Percentiles rank a stretch among this genome's conserved stretches.
These are phyloP conservation scores for Digitaria exilis DNA, from an alignment of 202 grass and related monocot species.

Conservation along the genomic window DNA sequence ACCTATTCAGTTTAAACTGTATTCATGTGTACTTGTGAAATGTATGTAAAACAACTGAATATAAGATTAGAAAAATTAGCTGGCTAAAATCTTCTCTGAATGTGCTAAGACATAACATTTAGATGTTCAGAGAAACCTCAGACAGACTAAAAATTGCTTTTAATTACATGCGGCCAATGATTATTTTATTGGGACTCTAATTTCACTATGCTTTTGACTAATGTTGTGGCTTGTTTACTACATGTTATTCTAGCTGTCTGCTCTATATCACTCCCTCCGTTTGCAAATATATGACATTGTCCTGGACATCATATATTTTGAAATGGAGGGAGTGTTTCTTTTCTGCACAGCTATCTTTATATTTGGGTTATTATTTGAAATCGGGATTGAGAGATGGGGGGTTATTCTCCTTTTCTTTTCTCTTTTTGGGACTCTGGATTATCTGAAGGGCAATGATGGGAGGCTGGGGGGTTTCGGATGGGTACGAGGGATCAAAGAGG, in stretches of 20 bases:
- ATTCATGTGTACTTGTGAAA: not conserved
- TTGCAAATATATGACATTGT: not conserved
- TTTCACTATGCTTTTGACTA: not conserved
- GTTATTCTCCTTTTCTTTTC: conserved; percentile 75
- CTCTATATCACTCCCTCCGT: not conserved
- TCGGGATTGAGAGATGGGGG: conserved; percentile 93
- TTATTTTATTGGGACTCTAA: not conserved
- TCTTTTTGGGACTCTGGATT: conserved; percentile 74
- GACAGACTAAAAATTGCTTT: not conserved
- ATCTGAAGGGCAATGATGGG: conserved; percentile 99
- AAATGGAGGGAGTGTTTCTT: conserved; percentile 27
- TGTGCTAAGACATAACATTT: not conserved
- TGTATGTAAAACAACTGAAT: not conserved
- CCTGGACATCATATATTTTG: not conserved
- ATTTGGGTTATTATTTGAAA: conserved; percentile 73
- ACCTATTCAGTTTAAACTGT: not conserved
- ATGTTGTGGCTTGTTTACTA: not conserved
- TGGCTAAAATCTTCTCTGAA: not conserved
- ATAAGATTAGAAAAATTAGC: not conserved
- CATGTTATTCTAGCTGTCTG: not conserved
- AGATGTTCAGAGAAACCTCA: no score
- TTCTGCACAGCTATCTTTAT: conserved; percentile 36
- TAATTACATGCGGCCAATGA: not conserved
- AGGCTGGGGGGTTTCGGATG: conserved; percentile 96
- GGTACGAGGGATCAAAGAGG: conserved; percentile 99